Conservation (phyloP, 31 red algal genomes). For the Asparagopsis taxiformis region DNA sequence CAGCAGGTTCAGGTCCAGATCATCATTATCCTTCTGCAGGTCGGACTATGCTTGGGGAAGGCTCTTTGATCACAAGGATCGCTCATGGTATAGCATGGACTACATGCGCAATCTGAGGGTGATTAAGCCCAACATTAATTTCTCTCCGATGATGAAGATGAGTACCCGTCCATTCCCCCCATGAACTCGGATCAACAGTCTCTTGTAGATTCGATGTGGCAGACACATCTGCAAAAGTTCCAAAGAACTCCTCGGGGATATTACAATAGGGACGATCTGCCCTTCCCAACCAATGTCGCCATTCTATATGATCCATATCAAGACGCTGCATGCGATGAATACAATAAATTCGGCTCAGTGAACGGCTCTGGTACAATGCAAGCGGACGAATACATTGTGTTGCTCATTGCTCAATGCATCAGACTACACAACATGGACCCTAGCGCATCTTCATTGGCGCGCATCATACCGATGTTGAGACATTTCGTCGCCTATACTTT, state of each 20-base stretch:
- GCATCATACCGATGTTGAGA: slow-evolving; percentile 19
- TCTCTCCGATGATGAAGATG: slow-evolving; percentile 2
- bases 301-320: slow-evolving; percentile 29
- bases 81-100: neutral
- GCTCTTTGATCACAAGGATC: slow-evolving; percentile 11
- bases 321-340: slow-evolving; percentile 25
- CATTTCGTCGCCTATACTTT: slow-evolving; percentile 29
- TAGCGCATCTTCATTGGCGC: too few species aligned
- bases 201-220: slow-evolving; percentile 7
- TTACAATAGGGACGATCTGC: neutral
- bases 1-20: neutral
- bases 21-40: slow-evolving; percentile 3
- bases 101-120: slow-evolving; percentile 6
- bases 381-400: neutral
- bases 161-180: slow-evolving; percentile 5
- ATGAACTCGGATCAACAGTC: neutral
- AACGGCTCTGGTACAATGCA: neutral
- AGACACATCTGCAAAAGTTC: neutral
- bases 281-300: slow-evolving; percentile 20
- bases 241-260: neutral
- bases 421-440: too few species aligned
- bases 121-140: slow-evolving; percentile 5
- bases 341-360: slow-evolving; percentile 33
- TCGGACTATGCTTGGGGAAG: slow-evolving; percentile 14
- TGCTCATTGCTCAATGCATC: too few species aligned